Evolutionary conservation across 1,284 basidiomycete species (phyloP), one percentile per base, ranked within the genome.

Genomic region (Ceratobasidium sp.): DNA sequence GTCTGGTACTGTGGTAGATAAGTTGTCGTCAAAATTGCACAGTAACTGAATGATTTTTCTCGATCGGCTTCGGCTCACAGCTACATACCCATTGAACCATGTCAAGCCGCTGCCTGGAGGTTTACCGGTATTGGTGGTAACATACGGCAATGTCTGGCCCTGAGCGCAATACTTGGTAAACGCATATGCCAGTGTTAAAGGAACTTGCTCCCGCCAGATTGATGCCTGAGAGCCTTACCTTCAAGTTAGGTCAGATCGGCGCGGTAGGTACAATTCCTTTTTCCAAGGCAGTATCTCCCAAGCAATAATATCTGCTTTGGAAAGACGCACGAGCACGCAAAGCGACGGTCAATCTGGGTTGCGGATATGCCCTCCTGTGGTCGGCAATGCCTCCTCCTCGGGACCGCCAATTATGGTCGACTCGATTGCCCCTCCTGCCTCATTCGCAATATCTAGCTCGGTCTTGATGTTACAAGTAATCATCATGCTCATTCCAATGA

Each of bases 111-210:
- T n/a, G 11, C 48, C 22, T 24, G 51, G 56, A 6, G 56, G 49
- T 4, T 11, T 34, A 46, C 14, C 34, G 11, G 41, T 22, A 69
- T 53, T 34, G 19, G 56, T 19, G 65, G 56, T 24, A 24, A 53
- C 22, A 31, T 53, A 16, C 39, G 53, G 71, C 4, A 82, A 78
- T 0, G 81, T 83, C 74, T 82, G 80, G 0, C 81, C 82, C 77
- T 82, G 81, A 0, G 80, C 72, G 1, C 78, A 76, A 73, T 82
- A 82, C 61, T 83, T 80, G 0, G 82, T 83, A 77, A 83, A 83
- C 0, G 80, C 80, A 59, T 82, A 82, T 19, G 81, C 80, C 1
- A 75, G 76, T 9, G 80, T 81, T 14, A 83, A 74, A 5, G 81
- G 80, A 24, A 79, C 78, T 64, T 83, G 79, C 0, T 27, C 37